Conservation (phyloP, 2,329 filamentous ascomycete genomes). For the Exophiala calicioides region DNA sequence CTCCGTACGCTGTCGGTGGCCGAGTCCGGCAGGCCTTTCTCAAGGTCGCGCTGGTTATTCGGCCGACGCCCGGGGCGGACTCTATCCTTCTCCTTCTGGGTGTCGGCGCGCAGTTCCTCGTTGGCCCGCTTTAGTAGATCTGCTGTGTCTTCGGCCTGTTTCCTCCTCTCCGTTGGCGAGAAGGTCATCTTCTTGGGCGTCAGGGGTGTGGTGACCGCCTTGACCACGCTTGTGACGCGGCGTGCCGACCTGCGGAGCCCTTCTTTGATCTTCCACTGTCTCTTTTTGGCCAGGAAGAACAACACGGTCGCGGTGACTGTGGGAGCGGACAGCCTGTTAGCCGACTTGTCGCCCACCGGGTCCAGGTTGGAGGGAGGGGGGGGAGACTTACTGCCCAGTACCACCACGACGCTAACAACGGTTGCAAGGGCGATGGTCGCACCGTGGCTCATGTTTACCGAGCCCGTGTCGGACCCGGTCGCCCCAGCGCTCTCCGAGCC, state of each 20-base stretch:
- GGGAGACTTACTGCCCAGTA: slow-evolving; percentile 65
- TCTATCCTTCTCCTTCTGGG: background rate
- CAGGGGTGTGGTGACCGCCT: slow-evolving; percentile 31
- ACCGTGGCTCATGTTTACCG: slow-evolving; percentile 65
- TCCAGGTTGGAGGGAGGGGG: background rate
- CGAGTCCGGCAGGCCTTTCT: slow-evolving; percentile 16
- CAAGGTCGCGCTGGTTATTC: slow-evolving; percentile 7
- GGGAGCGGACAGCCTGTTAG: slow-evolving; percentile 1
- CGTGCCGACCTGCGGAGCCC: slow-evolving; percentile 68
- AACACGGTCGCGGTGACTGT: slow-evolving; percentile 53
- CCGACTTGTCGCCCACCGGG: background rate
- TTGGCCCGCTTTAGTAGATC: slow-evolving; percentile 15
- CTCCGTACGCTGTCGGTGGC: slow-evolving; percentile 12
- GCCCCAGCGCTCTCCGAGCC: slow-evolving; percentile 62
- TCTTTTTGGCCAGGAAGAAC: slow-evolving; percentile 80
- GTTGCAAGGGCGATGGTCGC: slow-evolving; percentile 74
- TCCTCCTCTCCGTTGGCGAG: slow-evolving; percentile 17
- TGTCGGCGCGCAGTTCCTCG: background rate
- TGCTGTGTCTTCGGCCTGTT: background rate
- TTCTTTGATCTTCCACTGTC: slow-evolving; percentile 77
- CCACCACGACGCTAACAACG: slow-evolving; percentile 65
- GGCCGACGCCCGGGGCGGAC: background rate
- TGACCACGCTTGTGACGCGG: slow-evolving; percentile 32
- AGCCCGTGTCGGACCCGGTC: slow-evolving; percentile 61
- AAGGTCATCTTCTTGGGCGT: slow-evolving; percentile 30